Base-by-base conservation (phyloP, 2,329 filamentous ascomycete genomes). In the Aureobasidium uvarum region DNA sequence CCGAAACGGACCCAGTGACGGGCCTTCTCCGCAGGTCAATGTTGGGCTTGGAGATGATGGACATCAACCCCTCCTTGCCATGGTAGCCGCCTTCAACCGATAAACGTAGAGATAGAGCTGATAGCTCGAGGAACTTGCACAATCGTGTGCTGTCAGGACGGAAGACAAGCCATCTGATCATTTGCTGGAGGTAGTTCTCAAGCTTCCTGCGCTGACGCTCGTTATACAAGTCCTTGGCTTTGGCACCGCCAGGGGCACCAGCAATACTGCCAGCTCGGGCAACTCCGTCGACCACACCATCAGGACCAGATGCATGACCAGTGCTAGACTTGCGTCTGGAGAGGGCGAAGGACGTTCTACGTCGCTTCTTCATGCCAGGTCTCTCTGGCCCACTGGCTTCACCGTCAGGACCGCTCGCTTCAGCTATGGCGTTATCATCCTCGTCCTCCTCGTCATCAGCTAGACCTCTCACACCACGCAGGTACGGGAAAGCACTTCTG, bases 151-250 rank as follows among this genome's bases (percentile, higher is more conserved):
- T 97, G 77, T 98, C 94, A 7, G 95, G 88, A 52, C 94, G 87
- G 79, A 99, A 99, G 78, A 99, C 98, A 71, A 99, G 86, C 85
- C 94, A 98, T 64, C 91, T 88, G 67, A 98, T 94, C 87, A 98
- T 92, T 72, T 94, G 90, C 69, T 94, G 91, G 23, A 99, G 81
- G 74, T 99, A 99, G 56, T 87, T 87, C 74, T 98, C 95, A 38
- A 99, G 81, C 74, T 91, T 91, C 71, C 87, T 89, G 65, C 94
- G 86, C 77, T 97, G 93, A 68, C 86, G 87, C 71, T 96, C 91
- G 46, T 91, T 86, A 71, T 94, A 96, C 3, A 81, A 79, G 64
- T 86, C 82, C 68, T 78, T 64, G 13, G 59, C 59, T 11, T 71
- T 68, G 52, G 76, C 69, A 48, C 76, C 75, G 6, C 77, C 75